Base-by-base conservation (phyloP, 257 asterid species). In the Solanum stenotomum region DNA sequence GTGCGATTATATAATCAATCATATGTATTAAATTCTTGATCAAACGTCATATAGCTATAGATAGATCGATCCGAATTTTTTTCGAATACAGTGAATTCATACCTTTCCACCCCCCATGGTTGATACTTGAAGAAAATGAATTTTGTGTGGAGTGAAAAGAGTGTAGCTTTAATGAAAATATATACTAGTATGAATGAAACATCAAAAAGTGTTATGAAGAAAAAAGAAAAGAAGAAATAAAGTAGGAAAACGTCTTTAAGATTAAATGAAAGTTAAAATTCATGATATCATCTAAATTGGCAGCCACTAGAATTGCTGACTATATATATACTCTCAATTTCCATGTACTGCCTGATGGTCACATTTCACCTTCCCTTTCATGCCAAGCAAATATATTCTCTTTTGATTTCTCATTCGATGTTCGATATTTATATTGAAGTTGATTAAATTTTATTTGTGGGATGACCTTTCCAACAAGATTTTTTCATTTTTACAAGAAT, bases 51-150 rank as follows among this genome's bases (percentile, higher is more conserved):
- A 14, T 11, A 67, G 20, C 6, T 27, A 27, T 27, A 27, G 20
- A 72, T 3, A 72, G 7, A 16, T 33, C 14, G 14, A 33, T 16
- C 12, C 1, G 0, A 15, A 22, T 35, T 11, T 35, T 35, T 74
- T 75, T 75, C 5, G 13, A 37, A 37, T 23, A 22, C 1, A 35
- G 11, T 70, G 40, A 70, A 31, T 31, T 6, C 87, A 31, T 38
- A 85, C 87, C 65, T 65, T 85, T 10, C 5, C 77, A 85, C 77
- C 87, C 25, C 77, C 87, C 87, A 85, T 85, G 81, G 38, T 29
- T 85, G 76, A 59, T 59, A 31, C n/a, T 52, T 31, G 23, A 6
- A 25, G 37, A 25, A 85, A 37, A 35, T 67, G 87, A 10, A 27
- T 15, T 81, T 3, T 40, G 7, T 35, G 87, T n/a, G 87, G 37